These are phyloP conservation scores for Exophiala bonariae DNA, from an alignment of 2,329 filamentous ascomycete species.

Conservation along the genomic window DNA sequence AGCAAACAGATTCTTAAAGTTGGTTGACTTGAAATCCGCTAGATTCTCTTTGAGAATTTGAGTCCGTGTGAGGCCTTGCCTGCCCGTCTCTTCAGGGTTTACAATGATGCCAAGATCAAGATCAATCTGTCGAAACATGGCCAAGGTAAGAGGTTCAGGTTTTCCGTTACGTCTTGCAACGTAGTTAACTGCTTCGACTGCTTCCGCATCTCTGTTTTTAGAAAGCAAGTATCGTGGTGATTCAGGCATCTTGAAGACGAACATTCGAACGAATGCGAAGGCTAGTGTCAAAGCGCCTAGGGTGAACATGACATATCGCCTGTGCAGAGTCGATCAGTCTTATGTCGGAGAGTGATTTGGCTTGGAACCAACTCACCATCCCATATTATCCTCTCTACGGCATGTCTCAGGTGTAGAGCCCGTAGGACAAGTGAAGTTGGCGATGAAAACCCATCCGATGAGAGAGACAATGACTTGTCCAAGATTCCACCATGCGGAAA, in stretches of 20 bases:
- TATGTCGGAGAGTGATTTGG: too few relatives aligned
- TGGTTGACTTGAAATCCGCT: conserved; percentile 29
- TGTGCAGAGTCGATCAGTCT: conserved; percentile 1
- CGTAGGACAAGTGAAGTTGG: conserved; percentile 58
- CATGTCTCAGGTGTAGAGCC: conserved; percentile 33
- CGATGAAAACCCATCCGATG: conserved; percentile 69
- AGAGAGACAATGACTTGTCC: conserved; percentile 44
- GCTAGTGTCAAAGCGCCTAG: conserved; percentile 68
- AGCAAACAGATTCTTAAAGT: conserved; percentile 51
- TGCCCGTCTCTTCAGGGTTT: conserved; percentile 11
- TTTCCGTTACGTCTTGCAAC: conserved; percentile 69
- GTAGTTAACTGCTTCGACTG: conserved; percentile 68
- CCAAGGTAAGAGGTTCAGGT: conserved; percentile 32
- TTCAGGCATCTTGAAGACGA: conserved; percentile 69
- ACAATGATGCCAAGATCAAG: conserved; percentile 1
- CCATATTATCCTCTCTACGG: conserved; percentile 58
- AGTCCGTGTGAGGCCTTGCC: conserved; percentile 25
- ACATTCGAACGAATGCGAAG: conserved; percentile 68
- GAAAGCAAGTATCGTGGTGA: conserved; percentile 76
- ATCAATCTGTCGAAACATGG: conserved; percentile 36
- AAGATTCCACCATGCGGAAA: conserved; percentile 35
- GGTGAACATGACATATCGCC: conserved; percentile 67
- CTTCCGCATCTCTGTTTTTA: conserved; percentile 67
- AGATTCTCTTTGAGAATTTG: conserved; percentile 32
- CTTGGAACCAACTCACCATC: conserved; percentile 49